Percentiles rank a stretch among this genome's conserved stretches.
Evolutionary conservation across 306 rosid species (phyloP).

Genomic region (Sicyos baderoa): DNA sequence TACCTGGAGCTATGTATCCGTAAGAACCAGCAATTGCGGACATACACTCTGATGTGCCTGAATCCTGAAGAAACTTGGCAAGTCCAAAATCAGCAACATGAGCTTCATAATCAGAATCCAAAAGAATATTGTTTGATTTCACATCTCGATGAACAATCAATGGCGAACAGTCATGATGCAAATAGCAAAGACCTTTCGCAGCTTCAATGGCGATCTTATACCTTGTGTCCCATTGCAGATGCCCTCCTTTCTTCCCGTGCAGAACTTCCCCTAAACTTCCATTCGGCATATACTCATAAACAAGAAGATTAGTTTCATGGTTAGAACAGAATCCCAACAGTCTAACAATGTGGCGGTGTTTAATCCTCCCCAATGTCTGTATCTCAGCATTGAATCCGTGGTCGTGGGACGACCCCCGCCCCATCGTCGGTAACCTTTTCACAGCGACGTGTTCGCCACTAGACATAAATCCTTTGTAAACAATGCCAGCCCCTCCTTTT

Average conservation of each 20-base stretch:
- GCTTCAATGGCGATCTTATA: constrained; percentile 85
- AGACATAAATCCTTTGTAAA: constrained; percentile 76
- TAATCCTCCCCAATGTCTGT: constrained; percentile 81
- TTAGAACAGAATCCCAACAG: constrained; percentile 87
- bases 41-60: constrained; percentile 98
- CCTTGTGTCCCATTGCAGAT: constrained; percentile 83
- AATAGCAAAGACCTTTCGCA: constrained; percentile 94
- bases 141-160: constrained; percentile 88
- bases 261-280: constrained; percentile 96
- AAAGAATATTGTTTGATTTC: constrained; percentile 90
- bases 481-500: constrained; percentile 99
- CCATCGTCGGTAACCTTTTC: constrained; percentile 83
- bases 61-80: constrained; percentile 94
- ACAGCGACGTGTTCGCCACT: constrained; percentile 76
- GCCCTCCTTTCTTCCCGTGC: constrained; percentile 96
- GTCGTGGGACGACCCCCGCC: constrained; percentile 86
- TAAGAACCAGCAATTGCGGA: constrained; percentile 98
- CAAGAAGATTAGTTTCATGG: constrained; percentile 89
- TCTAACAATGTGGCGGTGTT: constrained; percentile 89
- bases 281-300: constrained; percentile 93
- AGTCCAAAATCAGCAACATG: constrained; percentile 99
- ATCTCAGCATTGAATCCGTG: constrained; percentile 98
- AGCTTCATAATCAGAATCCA: constrained; percentile 76
- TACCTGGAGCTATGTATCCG: constrained; percentile 98
- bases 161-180: constrained; percentile 94